Evolutionary conservation across 805 yeast species (phyloP), one percentile per base, ranked within the genome.

Genomic region (Starmerella ratchasimensis): DNA sequence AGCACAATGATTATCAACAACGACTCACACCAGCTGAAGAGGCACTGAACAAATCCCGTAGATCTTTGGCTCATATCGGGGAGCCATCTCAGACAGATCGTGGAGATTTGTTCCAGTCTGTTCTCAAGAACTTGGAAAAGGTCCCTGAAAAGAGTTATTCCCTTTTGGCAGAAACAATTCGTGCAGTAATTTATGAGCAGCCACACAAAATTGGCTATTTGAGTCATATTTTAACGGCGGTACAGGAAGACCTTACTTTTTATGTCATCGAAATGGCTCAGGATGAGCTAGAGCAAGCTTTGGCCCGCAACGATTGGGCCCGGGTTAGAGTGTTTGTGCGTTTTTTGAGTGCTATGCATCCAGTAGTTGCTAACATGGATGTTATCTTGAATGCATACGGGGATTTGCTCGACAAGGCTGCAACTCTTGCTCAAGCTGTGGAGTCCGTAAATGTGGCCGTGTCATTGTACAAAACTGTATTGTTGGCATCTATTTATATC

Each of bases 121-220:
- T 45, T 23, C 60, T 47, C 54, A 66, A 37, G 62, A 65, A 46
- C 70, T 67, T 56, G 25, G 49, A 42, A 6, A 37, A 37, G 25
- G 67, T 80, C 31, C 76, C 80, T 40, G 73, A 72, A 50, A 74
- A 80, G 49, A 67, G 78, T 26, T 71, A 81, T 42, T 60, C 59
- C 24, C 71, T 77, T 3, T 61, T 81, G 16, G 59, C 81, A 42
- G 65, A 68, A 34, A 79, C 81, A 2, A 53, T 84, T 19, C 68
- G 69, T 38, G 81, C 93, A 2, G 69, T 80, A 31, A 65, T 78
- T 9, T 59, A 71, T 21, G 97, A 90, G 57, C 95, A 88, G 57
- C 97, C 99, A 0, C 94, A 86, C 45, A 90, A 86, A 55, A 70
- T 78, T 42, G 72, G 76, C 11, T 69, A 76, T n/a, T 58, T 88